A percentile compares a stretch with the other conserved stretches of the same genome.
These are phyloP conservation scores for Chaetomium olivaceum DNA, from an alignment of 2,329 filamentous ascomycete genomes.

Conservation along the genomic window DNA sequence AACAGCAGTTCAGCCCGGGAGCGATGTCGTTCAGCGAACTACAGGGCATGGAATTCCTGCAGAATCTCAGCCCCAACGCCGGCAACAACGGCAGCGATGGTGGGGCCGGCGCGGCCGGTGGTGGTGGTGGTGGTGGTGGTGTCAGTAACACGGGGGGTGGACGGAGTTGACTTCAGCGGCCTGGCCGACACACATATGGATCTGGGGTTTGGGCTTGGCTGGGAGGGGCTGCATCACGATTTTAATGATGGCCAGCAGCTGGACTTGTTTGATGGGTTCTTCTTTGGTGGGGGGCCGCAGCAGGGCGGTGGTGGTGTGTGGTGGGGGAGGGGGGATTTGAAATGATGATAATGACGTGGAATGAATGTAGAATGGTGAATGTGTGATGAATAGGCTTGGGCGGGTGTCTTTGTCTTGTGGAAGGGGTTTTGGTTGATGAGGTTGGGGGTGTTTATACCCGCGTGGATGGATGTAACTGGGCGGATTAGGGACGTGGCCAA, in stretches of 20 bases:
- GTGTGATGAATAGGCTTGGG: neutral
- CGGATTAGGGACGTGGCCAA: too few relatives aligned
- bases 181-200: conserved; percentile 55
- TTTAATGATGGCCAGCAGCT: conserved; percentile 61
- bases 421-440: neutral
- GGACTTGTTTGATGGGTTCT: conserved; percentile 72
- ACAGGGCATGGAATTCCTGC: conserved; percentile 57
- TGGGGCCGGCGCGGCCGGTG: conserved; percentile 22
- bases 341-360: neutral
- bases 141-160: conserved; percentile 1
- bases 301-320: conserved; percentile 7
- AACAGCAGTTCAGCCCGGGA: conserved; percentile 28
- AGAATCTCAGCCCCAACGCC: conserved; percentile 41
- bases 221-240: conserved; percentile 64
- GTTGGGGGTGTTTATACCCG: neutral
- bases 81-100: neutral
- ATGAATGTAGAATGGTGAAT: neutral
- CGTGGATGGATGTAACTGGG: neutral
- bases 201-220: conserved; percentile 66
- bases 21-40: conserved; percentile 48
- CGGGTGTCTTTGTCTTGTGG: neutral
- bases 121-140: conserved; percentile 7
- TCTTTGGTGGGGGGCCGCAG: conserved; percentile 48
- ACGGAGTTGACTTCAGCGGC: conserved; percentile 32
- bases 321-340: neutral